These are phyloP conservation scores for Aspergillus tubingensis DNA, from an alignment of 2,329 filamentous ascomycete species.

Conservation along the genomic window DNA sequence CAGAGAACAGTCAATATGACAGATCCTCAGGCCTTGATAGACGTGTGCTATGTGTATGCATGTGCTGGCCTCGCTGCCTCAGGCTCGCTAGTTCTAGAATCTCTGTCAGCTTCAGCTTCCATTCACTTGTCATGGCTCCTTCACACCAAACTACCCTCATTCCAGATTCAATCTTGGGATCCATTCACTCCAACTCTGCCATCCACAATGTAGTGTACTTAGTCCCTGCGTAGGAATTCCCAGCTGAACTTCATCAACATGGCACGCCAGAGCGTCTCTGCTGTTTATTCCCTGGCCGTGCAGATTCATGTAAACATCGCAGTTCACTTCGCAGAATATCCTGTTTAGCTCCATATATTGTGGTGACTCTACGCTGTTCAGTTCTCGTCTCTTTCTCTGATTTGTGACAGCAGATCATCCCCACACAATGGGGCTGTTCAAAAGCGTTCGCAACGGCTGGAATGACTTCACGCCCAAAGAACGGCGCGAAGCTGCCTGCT, in stretches of 20 bases:
- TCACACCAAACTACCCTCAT: too few species aligned
- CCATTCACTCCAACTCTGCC: background rate
- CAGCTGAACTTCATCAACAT: background rate
- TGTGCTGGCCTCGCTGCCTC: background rate
- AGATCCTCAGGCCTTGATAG: background rate
- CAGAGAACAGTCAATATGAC: background rate
- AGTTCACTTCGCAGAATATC: background rate
- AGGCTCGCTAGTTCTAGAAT: background rate
- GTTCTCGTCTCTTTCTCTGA: background rate
- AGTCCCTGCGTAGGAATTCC: background rate
- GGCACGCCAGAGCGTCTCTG: background rate
- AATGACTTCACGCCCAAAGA: constrained; percentile 15
- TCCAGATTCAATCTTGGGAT: too few species aligned
- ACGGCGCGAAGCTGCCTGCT: constrained; percentile 14
- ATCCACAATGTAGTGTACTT: background rate
- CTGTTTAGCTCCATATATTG: background rate
- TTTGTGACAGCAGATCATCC: background rate
- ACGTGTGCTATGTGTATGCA: background rate
- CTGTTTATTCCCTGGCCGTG: background rate
- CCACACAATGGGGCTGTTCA: constrained; percentile 11
- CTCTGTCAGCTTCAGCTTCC: background rate
- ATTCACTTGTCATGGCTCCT: background rate
- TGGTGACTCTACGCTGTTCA: background rate
- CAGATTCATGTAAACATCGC: background rate
- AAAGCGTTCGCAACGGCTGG: constrained; percentile 14